phyloP scores from a whole-genome alignment of 768 basidiomycete species.

The Leccinum boreale region DNA sequence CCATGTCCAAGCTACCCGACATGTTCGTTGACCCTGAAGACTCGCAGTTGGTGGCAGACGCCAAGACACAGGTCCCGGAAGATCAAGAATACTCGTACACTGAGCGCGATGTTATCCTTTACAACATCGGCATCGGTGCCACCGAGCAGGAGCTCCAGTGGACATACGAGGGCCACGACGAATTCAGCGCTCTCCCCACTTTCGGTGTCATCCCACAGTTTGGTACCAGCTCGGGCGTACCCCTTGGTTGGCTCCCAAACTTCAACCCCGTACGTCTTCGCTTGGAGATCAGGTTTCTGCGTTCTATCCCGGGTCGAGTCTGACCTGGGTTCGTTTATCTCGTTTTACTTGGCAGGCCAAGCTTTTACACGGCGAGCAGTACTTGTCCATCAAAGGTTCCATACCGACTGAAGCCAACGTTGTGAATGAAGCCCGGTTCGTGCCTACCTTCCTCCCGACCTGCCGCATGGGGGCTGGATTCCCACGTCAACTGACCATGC shows the following conservation, averaged over 20 bases:
- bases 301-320: neutral
- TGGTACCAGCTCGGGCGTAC: constrained; percentile 57
- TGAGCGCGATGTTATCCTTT: constrained; percentile 89
- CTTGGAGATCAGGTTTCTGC: neutral
- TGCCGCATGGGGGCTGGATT: neutral
- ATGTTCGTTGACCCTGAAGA: constrained; percentile 78
- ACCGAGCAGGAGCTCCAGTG: constrained; percentile 90
- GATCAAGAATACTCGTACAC: constrained; percentile 69
- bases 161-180: constrained; percentile 86
- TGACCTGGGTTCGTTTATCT: neutral
- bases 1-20: constrained; percentile 41
- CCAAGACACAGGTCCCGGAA: constrained; percentile 60
- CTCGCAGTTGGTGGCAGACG: constrained; percentile 73
- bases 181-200: constrained; percentile 84
- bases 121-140: constrained; percentile 94
- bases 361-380: constrained; percentile 97
- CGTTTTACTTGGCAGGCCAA: constrained; percentile 58
- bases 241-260: constrained; percentile 89
- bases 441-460: constrained; percentile 16
- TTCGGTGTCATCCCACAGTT: constrained; percentile 97
- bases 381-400: constrained; percentile 78
- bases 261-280: constrained; percentile 76
- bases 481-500: constrained; percentile 5
- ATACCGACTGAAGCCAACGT: constrained; percentile 85
- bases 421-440: constrained; percentile 66